These are phyloP conservation scores for Naegleria fowleri DNA, from an alignment of 208 protist species.

Conservation along the genomic window DNA sequence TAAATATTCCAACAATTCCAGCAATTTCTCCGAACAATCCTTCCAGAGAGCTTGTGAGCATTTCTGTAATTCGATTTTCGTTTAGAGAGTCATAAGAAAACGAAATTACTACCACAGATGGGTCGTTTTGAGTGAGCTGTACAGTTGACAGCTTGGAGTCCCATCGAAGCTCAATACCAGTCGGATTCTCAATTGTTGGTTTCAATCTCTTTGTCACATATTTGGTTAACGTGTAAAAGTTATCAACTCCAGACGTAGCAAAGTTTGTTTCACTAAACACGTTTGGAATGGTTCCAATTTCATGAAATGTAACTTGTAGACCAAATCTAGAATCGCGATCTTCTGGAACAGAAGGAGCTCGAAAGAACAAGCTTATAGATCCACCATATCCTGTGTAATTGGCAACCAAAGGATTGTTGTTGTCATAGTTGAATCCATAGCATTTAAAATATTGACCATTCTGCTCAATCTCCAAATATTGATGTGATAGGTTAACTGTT, in stretches of 20 bases:
- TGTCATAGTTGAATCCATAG: neutral
- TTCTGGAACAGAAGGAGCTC: neutral
- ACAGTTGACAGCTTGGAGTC: neutral
- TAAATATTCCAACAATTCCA: neutral
- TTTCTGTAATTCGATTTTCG: neutral
- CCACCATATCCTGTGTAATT: neutral
- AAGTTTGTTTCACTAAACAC: neutral
- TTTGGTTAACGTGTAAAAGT: neutral
- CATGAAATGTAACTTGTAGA: neutral
- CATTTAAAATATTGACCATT: neutral
- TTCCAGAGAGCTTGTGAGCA: neutral
- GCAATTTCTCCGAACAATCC: neutral
- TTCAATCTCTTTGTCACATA: neutral
- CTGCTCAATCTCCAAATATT: neutral
- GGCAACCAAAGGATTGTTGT: neutral
- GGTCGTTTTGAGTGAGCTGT: neutral
- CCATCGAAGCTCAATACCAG: neutral
- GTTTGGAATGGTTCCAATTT: neutral
- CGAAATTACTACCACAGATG: neutral
- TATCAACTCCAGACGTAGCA: neutral
- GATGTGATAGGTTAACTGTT: neutral
- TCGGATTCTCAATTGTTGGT: neutral
- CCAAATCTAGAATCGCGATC: neutral
- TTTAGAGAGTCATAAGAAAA: neutral
- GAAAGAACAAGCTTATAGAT: neutral